Conservation (phyloP, 257 asterid species). For the Solanum virginianum region DNA sequence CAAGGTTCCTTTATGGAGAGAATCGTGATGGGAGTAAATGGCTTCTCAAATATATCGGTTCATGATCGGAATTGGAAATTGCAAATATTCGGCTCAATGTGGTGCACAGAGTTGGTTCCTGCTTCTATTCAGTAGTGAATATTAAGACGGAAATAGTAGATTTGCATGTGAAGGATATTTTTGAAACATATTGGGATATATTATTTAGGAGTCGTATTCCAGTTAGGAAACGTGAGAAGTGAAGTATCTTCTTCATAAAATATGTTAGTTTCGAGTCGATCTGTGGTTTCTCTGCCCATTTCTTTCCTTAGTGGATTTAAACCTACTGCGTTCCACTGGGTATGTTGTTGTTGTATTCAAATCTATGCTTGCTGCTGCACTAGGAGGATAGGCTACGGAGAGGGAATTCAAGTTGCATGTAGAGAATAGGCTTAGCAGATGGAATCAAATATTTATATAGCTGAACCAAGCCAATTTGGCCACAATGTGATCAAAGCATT, state of each 20-base stretch:
- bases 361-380: not conserved
- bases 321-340: not conserved
- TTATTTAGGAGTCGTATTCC: not conserved
- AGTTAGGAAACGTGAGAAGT: not conserved
- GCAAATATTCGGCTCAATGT: not conserved
- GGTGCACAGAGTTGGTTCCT: not conserved
- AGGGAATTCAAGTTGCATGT: not conserved
- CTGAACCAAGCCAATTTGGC: not conserved
- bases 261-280: not conserved
- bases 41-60: not conserved
- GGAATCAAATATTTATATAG: not conserved
- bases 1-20: not conserved
- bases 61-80: not conserved
- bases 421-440: not conserved
- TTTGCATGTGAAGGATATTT: not conserved
- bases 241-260: not conserved
- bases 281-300: not conserved
- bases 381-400: not conserved
- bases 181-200: not conserved
- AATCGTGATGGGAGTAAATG: not conserved
- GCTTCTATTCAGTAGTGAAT: not conserved
- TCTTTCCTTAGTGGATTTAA: not conserved
- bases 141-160: not conserved
- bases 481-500: not conserved
- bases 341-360: not conserved